phyloP scores from a whole-genome alignment of 2,329 filamentous ascomycete genomes.

The Aspergillus pseudoglaucus region DNA sequence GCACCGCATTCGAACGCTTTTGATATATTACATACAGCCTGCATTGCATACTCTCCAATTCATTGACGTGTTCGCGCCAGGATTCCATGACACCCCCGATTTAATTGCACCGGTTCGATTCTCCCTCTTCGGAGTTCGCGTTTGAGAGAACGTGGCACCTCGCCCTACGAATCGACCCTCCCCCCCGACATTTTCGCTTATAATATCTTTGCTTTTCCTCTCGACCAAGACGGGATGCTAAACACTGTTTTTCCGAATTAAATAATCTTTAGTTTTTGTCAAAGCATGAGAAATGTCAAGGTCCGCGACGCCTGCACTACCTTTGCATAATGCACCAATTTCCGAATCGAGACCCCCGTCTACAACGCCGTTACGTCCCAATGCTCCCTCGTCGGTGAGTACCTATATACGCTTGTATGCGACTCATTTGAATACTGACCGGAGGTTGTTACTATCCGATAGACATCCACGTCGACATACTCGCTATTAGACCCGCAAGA shows the following conservation, averaged over 20 bases:
- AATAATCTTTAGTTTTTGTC: constrained; percentile 9
- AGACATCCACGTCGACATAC: constrained; percentile 45
- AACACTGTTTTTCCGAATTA: constrained; percentile 11
- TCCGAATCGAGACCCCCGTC: constrained; percentile 24
- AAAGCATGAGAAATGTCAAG: constrained; percentile 56
- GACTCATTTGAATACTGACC: constrained; percentile 3
- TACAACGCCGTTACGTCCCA: constrained; percentile 21
- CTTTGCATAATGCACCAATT: constrained; percentile 48
- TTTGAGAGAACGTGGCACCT: constrained; percentile 26
- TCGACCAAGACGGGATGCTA: constrained; percentile 21
- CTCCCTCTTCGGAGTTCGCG: neutral
- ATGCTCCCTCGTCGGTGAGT: constrained; percentile 30
- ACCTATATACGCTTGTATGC: constrained; percentile 3
- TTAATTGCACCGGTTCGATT: neutral
- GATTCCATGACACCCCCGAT: neutral
- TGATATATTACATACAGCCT: neutral
- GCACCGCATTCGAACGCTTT: neutral
- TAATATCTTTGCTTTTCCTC: neutral
- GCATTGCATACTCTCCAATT: neutral
- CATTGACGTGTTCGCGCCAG: neutral
- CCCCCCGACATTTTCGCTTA: neutral
- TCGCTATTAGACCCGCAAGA: constrained; percentile 68
- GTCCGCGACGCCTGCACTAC: constrained; percentile 52
- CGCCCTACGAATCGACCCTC: constrained; percentile 15
- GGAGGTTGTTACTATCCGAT: constrained; percentile 1